Base-by-base conservation (phyloP, 2,329 filamentous ascomycete species). In the Ceratocystis cubensis region DNA sequence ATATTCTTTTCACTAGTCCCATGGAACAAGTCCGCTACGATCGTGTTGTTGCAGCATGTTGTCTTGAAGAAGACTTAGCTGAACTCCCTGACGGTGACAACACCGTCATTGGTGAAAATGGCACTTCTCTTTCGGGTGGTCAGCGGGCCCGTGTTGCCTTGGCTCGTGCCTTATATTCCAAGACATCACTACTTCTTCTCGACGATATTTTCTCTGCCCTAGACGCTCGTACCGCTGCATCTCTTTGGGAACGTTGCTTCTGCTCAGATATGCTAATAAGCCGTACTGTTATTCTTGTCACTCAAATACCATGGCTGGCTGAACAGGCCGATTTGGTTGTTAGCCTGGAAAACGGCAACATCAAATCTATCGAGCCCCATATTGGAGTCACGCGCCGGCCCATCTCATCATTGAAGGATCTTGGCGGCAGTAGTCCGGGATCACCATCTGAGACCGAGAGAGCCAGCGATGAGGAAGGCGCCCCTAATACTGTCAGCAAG, bases 151-250 rank as follows among this genome's bases (percentile, higher is more conserved):
- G 82, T 5, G 80, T 84, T 45, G 81, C 82, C 13, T 72, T 85
- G 44, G 83, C 83, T 1, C 76, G 83, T 66, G 80, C 82, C 5
- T 71, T 85, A 1, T 85, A 85, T 71, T 84, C 82, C 1, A 80
- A 79, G 65, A 78, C 82, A 0, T 75, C 80, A 1, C 75, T 84
- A 1, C 74, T 85, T 25, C 74, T 85, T 0, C 77, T 85, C 1
- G 83, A 85, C 69, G 83, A 85, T 67, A 77, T 84, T 2, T 83
- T 85, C 69, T 82, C 82, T 0, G 83, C 83, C 0, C 75, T 85
- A 0, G 83, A 85, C 70, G 78, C 82, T 20, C 82, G 83, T 69
- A 85, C 83, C 0, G 79, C 81, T 0, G 79, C 80, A 17, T 75
- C 77, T 2, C 76, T 86, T 1, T 85, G 82, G 79, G 78, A 82